Conservation (phyloP, 345 rosid species). For the Corymbia maculata region DNA sequence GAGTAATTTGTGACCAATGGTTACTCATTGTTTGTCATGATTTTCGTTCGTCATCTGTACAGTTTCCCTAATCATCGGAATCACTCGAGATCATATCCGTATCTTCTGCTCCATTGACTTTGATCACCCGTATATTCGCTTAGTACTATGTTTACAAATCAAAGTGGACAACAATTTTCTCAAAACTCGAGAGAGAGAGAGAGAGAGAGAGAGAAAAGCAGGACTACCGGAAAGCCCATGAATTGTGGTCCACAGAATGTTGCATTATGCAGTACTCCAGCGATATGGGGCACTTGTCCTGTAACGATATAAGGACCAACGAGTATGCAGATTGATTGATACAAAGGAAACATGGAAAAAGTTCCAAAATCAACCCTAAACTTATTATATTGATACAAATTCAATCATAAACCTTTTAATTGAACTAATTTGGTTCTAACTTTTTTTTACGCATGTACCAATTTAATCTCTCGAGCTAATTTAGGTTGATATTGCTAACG, state of each 20-base stretch:
- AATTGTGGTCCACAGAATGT: background rate
- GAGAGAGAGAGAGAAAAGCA: background rate
- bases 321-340: background rate
- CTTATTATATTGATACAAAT: background rate
- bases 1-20: background rate
- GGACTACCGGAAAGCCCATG: background rate
- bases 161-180: background rate
- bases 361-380: background rate
- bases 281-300: background rate
- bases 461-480: background rate
- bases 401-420: accelerated
- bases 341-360: background rate
- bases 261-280: background rate
- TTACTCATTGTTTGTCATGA: background rate
- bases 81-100: background rate
- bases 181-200: background rate
- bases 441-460: background rate
- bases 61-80: background rate
- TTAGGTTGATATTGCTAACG: accelerated
- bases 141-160: background rate
- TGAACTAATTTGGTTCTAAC: background rate
- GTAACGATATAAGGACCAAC: background rate
- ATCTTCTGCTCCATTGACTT: background rate
- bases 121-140: background rate
- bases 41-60: background rate